Percentiles rank a stretch among this genome's conserved stretches.
These are phyloP conservation scores for Suhomyces ambrosiae DNA, from an alignment of 1,139 yeast genomes.

Conservation along the genomic window DNA sequence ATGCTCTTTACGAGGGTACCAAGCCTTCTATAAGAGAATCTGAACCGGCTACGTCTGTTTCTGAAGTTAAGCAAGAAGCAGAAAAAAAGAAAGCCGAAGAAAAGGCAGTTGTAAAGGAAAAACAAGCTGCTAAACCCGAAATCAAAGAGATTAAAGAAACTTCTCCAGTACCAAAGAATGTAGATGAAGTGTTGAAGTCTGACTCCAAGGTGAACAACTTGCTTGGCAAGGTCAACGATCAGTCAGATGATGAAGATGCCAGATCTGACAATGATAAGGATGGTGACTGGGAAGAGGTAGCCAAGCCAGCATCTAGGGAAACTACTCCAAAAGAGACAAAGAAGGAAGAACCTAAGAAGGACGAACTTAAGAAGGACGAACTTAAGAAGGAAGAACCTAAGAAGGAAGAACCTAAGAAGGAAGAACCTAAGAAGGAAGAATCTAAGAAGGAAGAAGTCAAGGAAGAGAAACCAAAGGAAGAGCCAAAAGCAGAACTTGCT, in stretches of 20 bases:
- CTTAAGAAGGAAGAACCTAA: constrained; percentile 3
- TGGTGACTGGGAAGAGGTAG: constrained; percentile 48
- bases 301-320: constrained; percentile 29
- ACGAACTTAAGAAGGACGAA: constrained; percentile 11
- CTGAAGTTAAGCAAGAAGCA: constrained; percentile 28
- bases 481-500: constrained; percentile 14
- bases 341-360: constrained; percentile 13
- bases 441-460: constrained; percentile 14
- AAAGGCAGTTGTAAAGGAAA: constrained; percentile 18
- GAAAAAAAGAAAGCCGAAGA: constrained; percentile 24
- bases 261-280: constrained; percentile 27
- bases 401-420: constrained; percentile 13
- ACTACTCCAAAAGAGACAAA: constrained; percentile 13
- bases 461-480: constrained; percentile 16
- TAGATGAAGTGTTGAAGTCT: constrained; percentile 46
- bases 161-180: constrained; percentile 24
- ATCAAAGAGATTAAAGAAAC: constrained; percentile 15
- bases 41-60: constrained; percentile 32
- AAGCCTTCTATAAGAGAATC: constrained; percentile 46
- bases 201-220: constrained; percentile 41
- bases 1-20: constrained; percentile 75
- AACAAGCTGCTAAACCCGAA: constrained; percentile 13
- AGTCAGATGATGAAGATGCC: constrained; percentile 45
- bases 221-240: constrained; percentile 42
- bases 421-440: constrained; percentile 16